Evolutionary conservation across 768 basidiomycete genomes (phyloP), one percentile per base, ranked within the genome.

Genomic region (Chlorophyllum brunneum): DNA sequence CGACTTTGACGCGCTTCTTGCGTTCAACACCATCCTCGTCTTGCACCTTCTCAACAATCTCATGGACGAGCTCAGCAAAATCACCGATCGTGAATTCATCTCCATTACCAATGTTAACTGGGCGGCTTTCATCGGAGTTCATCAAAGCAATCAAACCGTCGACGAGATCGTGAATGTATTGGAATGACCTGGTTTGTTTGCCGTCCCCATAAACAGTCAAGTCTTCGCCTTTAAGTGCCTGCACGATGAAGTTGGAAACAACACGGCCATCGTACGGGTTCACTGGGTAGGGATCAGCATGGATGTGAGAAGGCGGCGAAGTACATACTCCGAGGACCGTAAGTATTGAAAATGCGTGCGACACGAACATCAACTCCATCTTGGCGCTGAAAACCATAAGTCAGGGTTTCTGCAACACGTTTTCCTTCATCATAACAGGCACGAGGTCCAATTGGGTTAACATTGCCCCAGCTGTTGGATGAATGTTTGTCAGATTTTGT

Each of bases 381-480:
- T 67, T 97, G 97, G 54, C 89, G 79, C 58, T 91, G 88, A 77
- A 88, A 98, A 34, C 95, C 95, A 63, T 98, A 99, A 5, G 95
- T 95, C 58, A 99, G 71, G 15, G 95, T 97, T 73, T 99, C 97
- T 34, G 97, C 95, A 33, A 98, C 95, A 61, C 97, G 93, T 74
- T 99, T 99, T 43, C 97, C 97, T 71, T 99, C 97, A 64, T 99
- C 97, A 65, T 99, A 99, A 70, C 97, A 99, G n/a, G 95, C 95
- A 56, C 97, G 90, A 54, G 92, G 91, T 20, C 97, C 97, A 61
- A 95, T 97, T 37, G 94, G 94, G 76, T 99, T 99, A 64, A 99
- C 97, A 69, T 98, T 86, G 41, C 94, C 95, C 94, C 94, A 97
- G 69, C 92, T 93, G 51, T 48, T 40, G 52, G 41, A 23, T 40